Conservation (phyloP, 106 monocot species). For the Dendrobium officinale region DNA sequence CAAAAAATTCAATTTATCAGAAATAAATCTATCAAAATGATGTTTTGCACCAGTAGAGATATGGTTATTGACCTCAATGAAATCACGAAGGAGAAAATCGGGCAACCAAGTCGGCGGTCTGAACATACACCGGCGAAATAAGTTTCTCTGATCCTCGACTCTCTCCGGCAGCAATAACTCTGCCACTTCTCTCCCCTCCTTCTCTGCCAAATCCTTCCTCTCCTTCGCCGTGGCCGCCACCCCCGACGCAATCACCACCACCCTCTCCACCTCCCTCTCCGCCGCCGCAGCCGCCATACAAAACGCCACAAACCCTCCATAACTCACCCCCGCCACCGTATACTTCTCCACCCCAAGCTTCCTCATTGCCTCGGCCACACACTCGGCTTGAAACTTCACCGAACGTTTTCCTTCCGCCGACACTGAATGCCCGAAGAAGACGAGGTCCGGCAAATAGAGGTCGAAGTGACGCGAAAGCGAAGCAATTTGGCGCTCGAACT, state of each 20-base stretch:
- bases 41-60: too few relatives aligned
- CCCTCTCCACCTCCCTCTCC: constrained; percentile 6
- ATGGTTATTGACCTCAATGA: constrained; percentile 39
- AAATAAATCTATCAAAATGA: too few relatives aligned
- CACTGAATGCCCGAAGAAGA: constrained; percentile 17
- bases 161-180: constrained; percentile 33
- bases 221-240: constrained; percentile 30
- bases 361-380: background rate
- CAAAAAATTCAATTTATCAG: too few relatives aligned
- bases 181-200: constrained; percentile 9
- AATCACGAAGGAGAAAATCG: constrained; percentile 53
- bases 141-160: constrained; percentile 6
- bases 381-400: constrained; percentile 5
- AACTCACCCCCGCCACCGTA: constrained; percentile 35
- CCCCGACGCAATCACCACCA: constrained; percentile 53
- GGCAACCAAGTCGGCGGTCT: constrained; percentile 43
- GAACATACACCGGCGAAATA: constrained; percentile 24
- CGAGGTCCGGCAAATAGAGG: background rate
- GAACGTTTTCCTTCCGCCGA: background rate
- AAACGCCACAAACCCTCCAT: constrained; percentile 69
- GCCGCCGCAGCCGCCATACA: constrained; percentile 29
- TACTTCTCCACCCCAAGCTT: background rate
- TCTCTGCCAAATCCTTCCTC: constrained; percentile 16
- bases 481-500: background rate
- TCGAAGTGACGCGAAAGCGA: background rate